These are phyloP conservation scores for Dittrichia graveolens DNA, from an alignment of 129 eudicot species.

Conservation along the genomic window DNA sequence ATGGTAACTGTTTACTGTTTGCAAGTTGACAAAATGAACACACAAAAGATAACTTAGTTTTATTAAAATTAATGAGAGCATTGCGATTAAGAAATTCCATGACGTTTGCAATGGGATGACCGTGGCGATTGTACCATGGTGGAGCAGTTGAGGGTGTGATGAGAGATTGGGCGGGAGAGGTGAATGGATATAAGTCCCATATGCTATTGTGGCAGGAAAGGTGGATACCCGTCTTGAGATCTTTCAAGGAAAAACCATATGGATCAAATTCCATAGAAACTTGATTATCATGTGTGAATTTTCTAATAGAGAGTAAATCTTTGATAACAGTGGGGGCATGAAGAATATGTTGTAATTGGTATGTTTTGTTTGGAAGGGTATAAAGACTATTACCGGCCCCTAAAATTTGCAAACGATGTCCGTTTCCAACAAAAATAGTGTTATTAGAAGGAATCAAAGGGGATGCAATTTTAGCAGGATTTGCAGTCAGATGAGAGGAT, in stretches of 20 bases:
- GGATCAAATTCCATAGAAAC: slow-evolving; percentile 16
- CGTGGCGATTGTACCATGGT: slow-evolving; percentile 15
- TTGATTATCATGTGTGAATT: not conserved
- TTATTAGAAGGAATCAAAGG: not conserved
- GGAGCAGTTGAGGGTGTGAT: not conserved
- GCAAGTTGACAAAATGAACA: slow-evolving; percentile 15
- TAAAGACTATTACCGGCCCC: slow-evolving; percentile 1
- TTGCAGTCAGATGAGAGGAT: not conserved
- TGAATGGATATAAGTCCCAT: slow-evolving; percentile 12
- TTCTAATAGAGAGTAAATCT: not conserved
- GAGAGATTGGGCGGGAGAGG: not conserved
- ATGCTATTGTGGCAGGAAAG: slow-evolving; percentile 2
- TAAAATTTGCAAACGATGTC: not conserved
- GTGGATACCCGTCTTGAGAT: not conserved
- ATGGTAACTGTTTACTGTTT: slow-evolving; percentile 9
- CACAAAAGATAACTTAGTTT: not conserved
- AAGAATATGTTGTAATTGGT: not conserved
- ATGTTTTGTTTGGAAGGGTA: slow-evolving; percentile 8
- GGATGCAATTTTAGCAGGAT: slow-evolving; percentile 5
- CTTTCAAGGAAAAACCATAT: not conserved
- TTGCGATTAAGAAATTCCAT: not conserved
- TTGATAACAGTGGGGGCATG: not conserved
- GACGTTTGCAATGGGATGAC: not conserved
- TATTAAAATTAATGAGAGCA: not conserved
- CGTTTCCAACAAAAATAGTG: slow-evolving; percentile 12